Evolutionary conservation across 2,329 filamentous ascomycete species (phyloP).

Genomic region (Pyrenophora graminea): DNA sequence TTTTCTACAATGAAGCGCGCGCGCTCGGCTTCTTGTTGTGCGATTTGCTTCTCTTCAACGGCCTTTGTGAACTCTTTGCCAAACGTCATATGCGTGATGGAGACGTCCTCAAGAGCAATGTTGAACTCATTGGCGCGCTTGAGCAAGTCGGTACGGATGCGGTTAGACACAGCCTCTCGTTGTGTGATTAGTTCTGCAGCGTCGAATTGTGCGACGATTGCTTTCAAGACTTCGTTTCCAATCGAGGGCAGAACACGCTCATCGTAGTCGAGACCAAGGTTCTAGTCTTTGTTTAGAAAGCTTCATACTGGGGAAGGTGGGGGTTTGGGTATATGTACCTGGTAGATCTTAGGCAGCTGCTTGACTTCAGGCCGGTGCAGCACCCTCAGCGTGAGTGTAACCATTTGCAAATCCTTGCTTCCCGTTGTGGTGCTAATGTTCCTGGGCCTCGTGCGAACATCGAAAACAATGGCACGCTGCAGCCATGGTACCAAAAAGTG

Average conservation of each 20-base stretch:
- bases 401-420: slow-evolving; percentile 99
- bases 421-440: slow-evolving; percentile 98
- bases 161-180: slow-evolving; percentile 92
- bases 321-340: slow-evolving; percentile 62
- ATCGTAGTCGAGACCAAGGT: slow-evolving; percentile 97
- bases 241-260: slow-evolving; percentile 62
- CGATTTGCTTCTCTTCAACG: slow-evolving; percentile 99
- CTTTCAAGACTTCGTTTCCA: slow-evolving; percentile 60
- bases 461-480: slow-evolving; percentile 91
- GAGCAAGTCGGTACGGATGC: slow-evolving; percentile 89
- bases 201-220: slow-evolving; percentile 59
- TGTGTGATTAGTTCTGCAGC: slow-evolving; percentile 82
- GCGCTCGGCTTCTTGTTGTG: slow-evolving; percentile 96
- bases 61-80: slow-evolving; percentile 98
- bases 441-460: slow-evolving; percentile 94
- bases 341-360: slow-evolving; percentile 95
- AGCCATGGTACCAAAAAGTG: slow-evolving; percentile 97
- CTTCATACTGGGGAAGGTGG: too few species aligned
- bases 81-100: slow-evolving; percentile 99
- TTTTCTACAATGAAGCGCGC: slow-evolving; percentile 98
- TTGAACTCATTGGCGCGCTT: slow-evolving; percentile 96
- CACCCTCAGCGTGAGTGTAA: slow-evolving; percentile 94
- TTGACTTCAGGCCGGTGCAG: slow-evolving; percentile 92
- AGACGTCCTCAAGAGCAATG: slow-evolving; percentile 97
- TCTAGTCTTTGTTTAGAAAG: slow-evolving; percentile 57